phyloP scores from a whole-genome alignment of 768 basidiomycete genomes.

The Pleurotus tuber-regium region DNA sequence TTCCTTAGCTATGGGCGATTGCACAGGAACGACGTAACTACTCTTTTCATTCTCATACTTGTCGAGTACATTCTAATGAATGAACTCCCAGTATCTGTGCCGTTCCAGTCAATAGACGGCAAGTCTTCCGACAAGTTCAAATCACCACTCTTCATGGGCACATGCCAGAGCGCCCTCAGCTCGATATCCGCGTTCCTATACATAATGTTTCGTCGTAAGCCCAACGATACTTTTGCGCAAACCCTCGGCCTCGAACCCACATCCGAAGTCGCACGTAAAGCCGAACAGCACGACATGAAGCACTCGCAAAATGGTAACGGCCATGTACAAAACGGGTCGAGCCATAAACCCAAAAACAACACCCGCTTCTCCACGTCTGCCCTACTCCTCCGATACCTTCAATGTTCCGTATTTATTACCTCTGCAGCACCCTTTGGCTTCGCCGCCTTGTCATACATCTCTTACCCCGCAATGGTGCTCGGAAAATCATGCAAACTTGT shows the following conservation, averaged over 20 bases:
- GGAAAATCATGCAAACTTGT: slow-evolving; percentile 99
- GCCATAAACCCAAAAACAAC: slow-evolving; percentile 22
- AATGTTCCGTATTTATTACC: slow-evolving; percentile 86
- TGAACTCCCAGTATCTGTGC: slow-evolving; percentile 65
- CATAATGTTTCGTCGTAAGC: slow-evolving; percentile 60
- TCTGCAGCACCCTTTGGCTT: slow-evolving; percentile 95
- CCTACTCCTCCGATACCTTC: slow-evolving; percentile 74
- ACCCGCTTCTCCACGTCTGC: slow-evolving; percentile 34
- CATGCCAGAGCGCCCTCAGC: slow-evolving; percentile 79
- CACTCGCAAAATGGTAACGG: slow-evolving; percentile 21
- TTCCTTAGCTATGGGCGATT: slow-evolving; percentile 76
- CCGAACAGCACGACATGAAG: slow-evolving; percentile 6
- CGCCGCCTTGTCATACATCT: slow-evolving; percentile 91
- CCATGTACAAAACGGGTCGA: slow-evolving; percentile 29
- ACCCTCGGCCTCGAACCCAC: slow-evolving; percentile 56
- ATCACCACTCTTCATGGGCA: slow-evolving; percentile 82
- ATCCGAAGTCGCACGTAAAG: slow-evolving; percentile 17
- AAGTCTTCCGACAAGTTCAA: slow-evolving; percentile 70
- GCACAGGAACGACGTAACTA: slow-evolving; percentile 88
- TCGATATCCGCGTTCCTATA: slow-evolving; percentile 77
- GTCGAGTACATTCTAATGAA: not conserved
- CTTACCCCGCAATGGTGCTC: slow-evolving; percentile 98
- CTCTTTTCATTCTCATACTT: not conserved
- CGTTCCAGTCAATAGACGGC: slow-evolving; percentile 71
- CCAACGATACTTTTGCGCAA: slow-evolving; percentile 48